Base-by-base conservation (phyloP, 2,329 filamentous ascomycete genomes). In the Penicillium thymicola region DNA sequence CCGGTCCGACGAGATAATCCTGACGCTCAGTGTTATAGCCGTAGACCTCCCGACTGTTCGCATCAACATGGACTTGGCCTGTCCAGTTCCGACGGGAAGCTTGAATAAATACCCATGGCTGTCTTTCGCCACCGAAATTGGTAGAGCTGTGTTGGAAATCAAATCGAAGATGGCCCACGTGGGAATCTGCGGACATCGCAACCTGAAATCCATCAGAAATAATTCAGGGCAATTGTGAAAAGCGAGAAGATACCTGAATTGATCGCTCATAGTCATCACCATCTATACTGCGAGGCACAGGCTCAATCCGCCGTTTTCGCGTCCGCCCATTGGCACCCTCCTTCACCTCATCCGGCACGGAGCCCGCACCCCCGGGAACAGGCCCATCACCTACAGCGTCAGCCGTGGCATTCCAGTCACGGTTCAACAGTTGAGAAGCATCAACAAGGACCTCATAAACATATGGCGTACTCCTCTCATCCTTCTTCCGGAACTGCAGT, bases 71-170 rank as follows among this genome's bases (percentile, higher is more conserved):
- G 36, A 73, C 74, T 45, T 73, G 67, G 0, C 78, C 78, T 9
- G 76, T 79, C 78, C 78, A 80, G 34, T 79, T 79, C 43, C 72
- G 69, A 9, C 78, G 72, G 4, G 76, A 78, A 2, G 73, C 72
- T 60, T 80, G 76, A n/a, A 80, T 67, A 36, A 73, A 75, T 2
- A 80, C 67, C 58, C 77, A 76, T 0, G 74, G 77, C 0, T 60
- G 16, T 1, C 21, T 32, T 8, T 57, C 21, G 1, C 38, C 27
- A 5, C 52, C 25, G 4, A 42, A 2, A 4, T 16, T 21, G 2
- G 23, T 32, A 21, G 11, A 25, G 11, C 37, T 45, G 5, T 66
- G 44, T 27, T 70, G 56, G 45, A 76, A 79, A 28, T 77, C 72
- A n/a, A 80, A 64, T 23, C 74, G 70, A 30, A 80, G 51, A 58